These are phyloP conservation scores for Alternaria triticimaculans DNA, from an alignment of 2,329 filamentous ascomycete species.

Conservation along the genomic window DNA sequence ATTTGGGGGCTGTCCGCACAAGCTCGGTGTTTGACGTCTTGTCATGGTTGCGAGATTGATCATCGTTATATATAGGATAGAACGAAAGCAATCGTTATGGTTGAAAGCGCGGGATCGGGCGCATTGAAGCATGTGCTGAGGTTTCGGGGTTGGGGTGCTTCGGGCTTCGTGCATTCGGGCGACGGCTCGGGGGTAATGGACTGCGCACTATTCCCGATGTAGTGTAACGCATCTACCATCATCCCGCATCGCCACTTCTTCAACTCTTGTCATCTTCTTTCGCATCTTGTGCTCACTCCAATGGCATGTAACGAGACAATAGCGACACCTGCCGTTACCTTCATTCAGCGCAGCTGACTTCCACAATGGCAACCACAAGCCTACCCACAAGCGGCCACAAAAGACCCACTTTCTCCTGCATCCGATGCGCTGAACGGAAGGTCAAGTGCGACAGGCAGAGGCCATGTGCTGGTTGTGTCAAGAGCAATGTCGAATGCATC, in stretches of 20 bases:
- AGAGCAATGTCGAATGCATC: conserved; percentile 23
- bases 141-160: neutral
- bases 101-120: neutral
- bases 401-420: conserved; percentile 6
- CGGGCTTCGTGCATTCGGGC: neutral
- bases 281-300: neutral
- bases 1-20: neutral
- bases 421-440: conserved; percentile 35
- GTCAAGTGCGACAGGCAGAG: conserved; percentile 34
- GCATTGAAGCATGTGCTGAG: neutral
- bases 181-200: neutral
- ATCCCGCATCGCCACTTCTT: neutral
- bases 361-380: neutral
- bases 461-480: conserved; percentile 29
- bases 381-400: neutral
- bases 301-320: neutral
- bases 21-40: neutral
- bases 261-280: neutral
- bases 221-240: neutral
- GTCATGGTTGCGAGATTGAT: neutral
- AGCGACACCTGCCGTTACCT: neutral
- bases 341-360: neutral
- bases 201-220: neutral
- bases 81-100: neutral
- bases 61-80: neutral